phyloP scores from a whole-genome alignment of 2,329 filamentous ascomycete genomes.

The Fusarium newnesense region DNA sequence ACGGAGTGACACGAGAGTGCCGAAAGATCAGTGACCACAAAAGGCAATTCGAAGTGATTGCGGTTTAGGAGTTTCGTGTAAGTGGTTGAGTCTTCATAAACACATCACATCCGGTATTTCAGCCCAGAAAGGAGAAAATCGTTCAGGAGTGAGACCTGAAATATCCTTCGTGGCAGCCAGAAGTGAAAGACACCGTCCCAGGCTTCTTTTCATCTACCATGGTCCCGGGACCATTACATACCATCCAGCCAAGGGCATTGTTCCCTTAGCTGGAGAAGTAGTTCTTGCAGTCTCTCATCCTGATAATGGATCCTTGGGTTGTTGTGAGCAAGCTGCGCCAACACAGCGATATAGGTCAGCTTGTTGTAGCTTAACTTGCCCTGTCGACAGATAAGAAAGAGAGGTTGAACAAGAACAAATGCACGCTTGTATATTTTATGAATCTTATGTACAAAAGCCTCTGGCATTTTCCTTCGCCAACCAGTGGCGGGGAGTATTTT shows the following conservation, averaged over 20 bases:
- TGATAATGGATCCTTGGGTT: too few species aligned
- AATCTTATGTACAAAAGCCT: neutral
- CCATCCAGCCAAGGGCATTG: neutral
- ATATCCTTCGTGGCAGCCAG: too few species aligned
- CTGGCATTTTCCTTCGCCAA: slow-evolving; percentile 16
- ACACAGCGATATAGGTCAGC: too few species aligned
- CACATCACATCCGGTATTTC: too few species aligned
- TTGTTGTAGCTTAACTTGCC: too few species aligned
- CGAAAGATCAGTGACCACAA: rapidly evolving
- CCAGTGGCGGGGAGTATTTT: neutral
- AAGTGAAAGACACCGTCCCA: neutral
- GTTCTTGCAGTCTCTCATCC: neutral
- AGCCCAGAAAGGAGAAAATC: too few species aligned
- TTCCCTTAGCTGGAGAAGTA: too few species aligned
- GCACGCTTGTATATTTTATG: neutral
- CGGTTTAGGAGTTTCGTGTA: too few species aligned
- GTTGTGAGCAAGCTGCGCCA: too few species aligned
- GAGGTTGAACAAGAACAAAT: neutral
- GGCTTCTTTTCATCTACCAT: neutral
- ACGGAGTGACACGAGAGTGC: neutral
- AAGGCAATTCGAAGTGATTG: neutral
- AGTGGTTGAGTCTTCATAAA: too few species aligned
- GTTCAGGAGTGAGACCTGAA: too few species aligned
- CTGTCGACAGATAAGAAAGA: too few species aligned
- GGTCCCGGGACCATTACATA: neutral